A percentile compares a stretch with the other conserved stretches of the same genome.
Conservation (phyloP, 768 basidiomycete genomes). For the Pholiota microspora region DNA sequence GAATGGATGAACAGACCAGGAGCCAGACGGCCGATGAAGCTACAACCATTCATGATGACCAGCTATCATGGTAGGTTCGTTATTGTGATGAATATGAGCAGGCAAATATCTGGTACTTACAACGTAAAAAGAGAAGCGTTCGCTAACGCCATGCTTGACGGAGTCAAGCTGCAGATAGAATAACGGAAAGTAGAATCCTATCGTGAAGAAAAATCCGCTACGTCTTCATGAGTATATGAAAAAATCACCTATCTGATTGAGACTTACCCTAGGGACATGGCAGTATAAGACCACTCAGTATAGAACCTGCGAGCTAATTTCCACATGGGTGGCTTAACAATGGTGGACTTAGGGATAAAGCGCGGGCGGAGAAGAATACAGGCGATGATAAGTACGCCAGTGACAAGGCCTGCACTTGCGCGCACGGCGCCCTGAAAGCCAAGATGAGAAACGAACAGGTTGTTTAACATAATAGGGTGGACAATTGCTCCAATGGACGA, state of each 20-base stretch:
- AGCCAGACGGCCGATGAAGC: constrained; percentile 9
- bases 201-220: constrained; percentile 2
- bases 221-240: not conserved
- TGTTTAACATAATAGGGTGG: constrained; percentile 53
- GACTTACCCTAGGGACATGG: constrained; percentile 1
- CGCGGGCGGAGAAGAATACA: constrained; percentile 34
- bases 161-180: constrained; percentile 8
- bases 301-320: constrained; percentile 2
- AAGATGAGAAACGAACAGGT: constrained; percentile 33
- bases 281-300: constrained; percentile 1
- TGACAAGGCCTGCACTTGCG: constrained; percentile 35
- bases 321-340: not conserved
- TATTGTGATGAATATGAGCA: not conserved
- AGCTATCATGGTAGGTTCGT: not conserved
- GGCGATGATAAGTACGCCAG: constrained; percentile 35
- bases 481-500: constrained; percentile 32
- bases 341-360: not conserved
- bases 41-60: constrained; percentile 7
- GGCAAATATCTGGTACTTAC: not conserved
- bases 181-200: constrained; percentile 5
- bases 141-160: constrained; percentile 5
- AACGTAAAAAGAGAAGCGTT: constrained; percentile 3
- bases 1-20: constrained; percentile 5
- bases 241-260: not conserved
- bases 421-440: constrained; percentile 50